Evolutionary conservation across 1,284 basidiomycete species (phyloP).

Genomic region (Sphaerobolus stellatus): DNA sequence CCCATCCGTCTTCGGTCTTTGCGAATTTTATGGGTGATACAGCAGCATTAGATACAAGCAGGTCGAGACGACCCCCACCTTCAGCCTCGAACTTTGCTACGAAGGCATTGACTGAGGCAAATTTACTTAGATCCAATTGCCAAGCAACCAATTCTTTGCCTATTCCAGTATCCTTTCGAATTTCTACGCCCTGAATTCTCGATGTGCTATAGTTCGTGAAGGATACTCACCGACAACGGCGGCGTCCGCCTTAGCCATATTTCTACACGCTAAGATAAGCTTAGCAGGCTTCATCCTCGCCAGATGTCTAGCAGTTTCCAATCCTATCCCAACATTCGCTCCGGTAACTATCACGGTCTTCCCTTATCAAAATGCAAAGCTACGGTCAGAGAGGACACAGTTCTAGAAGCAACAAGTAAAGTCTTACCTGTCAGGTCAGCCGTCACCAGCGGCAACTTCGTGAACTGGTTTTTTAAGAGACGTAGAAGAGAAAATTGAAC

Average conservation of each 20-base stretch:
- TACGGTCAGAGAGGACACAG: no score
- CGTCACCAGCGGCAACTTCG: no score
- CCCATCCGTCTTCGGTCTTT: conserved; percentile 31
- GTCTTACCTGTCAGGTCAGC: no score
- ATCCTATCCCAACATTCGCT: conserved; percentile 9
- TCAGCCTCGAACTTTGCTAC: conserved; percentile 36
- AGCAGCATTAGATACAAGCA: conserved; percentile 42
- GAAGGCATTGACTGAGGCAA: conserved; percentile 39
- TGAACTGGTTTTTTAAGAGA: no score
- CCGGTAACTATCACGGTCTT: conserved; percentile 21
- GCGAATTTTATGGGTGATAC: conserved; percentile 20
- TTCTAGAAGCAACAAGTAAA: no score
- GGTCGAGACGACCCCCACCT: conserved; percentile 35
- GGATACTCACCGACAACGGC: conserved; percentile 28
- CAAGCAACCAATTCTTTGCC: conserved; percentile 18
- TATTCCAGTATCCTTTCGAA: conserved; percentile 28
- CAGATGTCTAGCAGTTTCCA: conserved; percentile 21
- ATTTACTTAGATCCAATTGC: conserved; percentile 38
- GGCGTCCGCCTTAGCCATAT: conserved; percentile 27
- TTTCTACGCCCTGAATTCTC: conserved; percentile 15
- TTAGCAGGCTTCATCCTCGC: conserved; percentile 35
- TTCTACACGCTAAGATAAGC: conserved; percentile 40
- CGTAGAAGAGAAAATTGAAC: no score
- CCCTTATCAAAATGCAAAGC: no score
- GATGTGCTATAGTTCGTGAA: not conserved